Evolutionary conservation across 768 basidiomycete genomes (phyloP).

Genomic region (Hemileccinum impolitum): DNA sequence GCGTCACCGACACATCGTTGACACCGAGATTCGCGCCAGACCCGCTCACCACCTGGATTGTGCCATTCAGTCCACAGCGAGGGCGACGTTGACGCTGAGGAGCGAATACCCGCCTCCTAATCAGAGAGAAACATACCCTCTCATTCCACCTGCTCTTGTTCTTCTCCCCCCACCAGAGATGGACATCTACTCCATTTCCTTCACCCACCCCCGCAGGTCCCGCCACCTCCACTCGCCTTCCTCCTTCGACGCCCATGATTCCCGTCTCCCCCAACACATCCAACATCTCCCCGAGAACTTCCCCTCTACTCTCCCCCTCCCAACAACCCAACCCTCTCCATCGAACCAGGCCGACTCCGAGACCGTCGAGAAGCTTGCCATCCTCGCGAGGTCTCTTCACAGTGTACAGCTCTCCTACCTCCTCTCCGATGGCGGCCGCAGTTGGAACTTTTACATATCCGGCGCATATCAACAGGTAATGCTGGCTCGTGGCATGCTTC

Average conservation of each 20-base stretch:
- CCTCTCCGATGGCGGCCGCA: constrained; percentile 59
- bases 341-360: constrained; percentile 55
- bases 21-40: constrained; percentile 5
- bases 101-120: constrained; percentile 29
- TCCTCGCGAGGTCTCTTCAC: constrained; percentile 77
- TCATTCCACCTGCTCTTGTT: constrained; percentile 5
- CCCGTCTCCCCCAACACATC: constrained; percentile 42
- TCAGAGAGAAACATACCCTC: constrained; percentile 19
- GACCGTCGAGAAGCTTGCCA: constrained; percentile 73
- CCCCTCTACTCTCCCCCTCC: constrained; percentile 39
- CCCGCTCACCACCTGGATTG: not conserved
- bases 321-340: constrained; percentile 30
- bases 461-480: constrained; percentile 93
- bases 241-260: constrained; percentile 60
- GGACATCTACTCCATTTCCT: constrained; percentile 95
- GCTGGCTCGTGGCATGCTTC: constrained; percentile 80
- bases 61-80: constrained; percentile 1
- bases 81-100: constrained; percentile 17
- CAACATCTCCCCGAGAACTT: constrained; percentile 31
- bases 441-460: constrained; percentile 88
- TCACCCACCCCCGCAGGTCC: constrained; percentile 84
- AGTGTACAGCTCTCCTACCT: constrained; percentile 83
- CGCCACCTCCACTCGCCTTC: constrained; percentile 57
- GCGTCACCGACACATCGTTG: constrained; percentile 14
- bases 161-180: constrained; percentile 37